Base-by-base conservation (phyloP, 1,284 basidiomycete species). In the Sphagnurus paluster region DNA sequence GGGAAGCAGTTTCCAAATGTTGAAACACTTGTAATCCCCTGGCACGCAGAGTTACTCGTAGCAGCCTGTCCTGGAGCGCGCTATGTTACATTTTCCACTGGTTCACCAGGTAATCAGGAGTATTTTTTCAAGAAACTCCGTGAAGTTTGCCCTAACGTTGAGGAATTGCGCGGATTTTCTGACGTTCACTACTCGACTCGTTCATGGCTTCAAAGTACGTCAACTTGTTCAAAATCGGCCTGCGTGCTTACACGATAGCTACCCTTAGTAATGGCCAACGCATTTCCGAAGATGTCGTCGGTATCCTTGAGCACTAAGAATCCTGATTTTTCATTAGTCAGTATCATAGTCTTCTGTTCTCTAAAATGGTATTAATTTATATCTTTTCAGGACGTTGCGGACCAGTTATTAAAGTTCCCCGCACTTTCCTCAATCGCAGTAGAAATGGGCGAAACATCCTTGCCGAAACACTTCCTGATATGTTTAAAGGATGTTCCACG, bases 1-100 rank as follows among this genome's bases (percentile, higher is more conserved):
- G 47, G 42, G 17, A 16, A 19, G 21, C 8, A n/a, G 13, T 43
- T 38, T 39, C 36, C 46, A 25, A 26, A 33, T 3, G 26, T 43
- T 20, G 34, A 17, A 28, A 40, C 37, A 5, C 10, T 46, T 26
- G 1, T 28, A 2, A 11, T 26, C 10, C 11, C 33, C 11, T 6
- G 9, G n/a, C n/a, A n/a, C n/a, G n/a, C n/a, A n/a, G n/a, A n/a
- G n/a, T n/a, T n/a, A n/a, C n/a, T n/a, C n/a, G n/a, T n/a, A n/a
- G n/a, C n/a, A n/a, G n/a, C n/a, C n/a, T n/a, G n/a, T n/a, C n/a
- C n/a, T n/a, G n/a, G n/a, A n/a, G n/a, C n/a, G n/a, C n/a, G n/a
- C n/a, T n/a, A 36, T 47, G 3, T 26, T n/a, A 13, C 14, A n/a
- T 39, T 20, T 39, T 17, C 37, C 17, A 11, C 9, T 11, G 17